Percentiles rank a stretch among this genome's conserved stretches.
Conservation (phyloP, 805 yeast species). For the Saccharomycopsis capsularis region DNA sequence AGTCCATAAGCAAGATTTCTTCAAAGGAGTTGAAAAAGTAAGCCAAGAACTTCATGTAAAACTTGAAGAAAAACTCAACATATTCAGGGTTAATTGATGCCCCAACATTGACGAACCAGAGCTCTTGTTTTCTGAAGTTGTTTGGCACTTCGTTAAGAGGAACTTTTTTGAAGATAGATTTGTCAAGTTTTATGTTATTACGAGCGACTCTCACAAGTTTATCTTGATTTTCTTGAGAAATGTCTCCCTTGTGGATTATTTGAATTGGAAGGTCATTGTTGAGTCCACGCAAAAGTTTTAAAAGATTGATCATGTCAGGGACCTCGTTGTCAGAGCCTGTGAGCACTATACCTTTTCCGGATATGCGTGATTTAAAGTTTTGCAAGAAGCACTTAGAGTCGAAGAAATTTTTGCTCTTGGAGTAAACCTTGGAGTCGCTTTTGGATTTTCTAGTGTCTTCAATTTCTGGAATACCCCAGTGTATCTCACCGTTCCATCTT, state of each 20-base stretch:
- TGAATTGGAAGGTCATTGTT: slow-evolving; percentile 35
- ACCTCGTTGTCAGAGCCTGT: slow-evolving; percentile 31
- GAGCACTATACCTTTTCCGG: slow-evolving; percentile 35
- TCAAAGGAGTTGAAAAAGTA: slow-evolving; percentile 59
- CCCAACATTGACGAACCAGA: slow-evolving; percentile 35
- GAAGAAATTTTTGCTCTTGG: slow-evolving; percentile 10
- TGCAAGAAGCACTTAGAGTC: slow-evolving; percentile 16
- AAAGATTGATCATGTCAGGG: slow-evolving; percentile 29
- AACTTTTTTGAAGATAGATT: slow-evolving; percentile 23
- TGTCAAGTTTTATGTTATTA: slow-evolving; percentile 18
- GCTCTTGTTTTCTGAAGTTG: slow-evolving; percentile 29
- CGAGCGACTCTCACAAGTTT: slow-evolving; percentile 32
- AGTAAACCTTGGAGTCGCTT: slow-evolving; percentile 11
- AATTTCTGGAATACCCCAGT: slow-evolving; percentile 31
- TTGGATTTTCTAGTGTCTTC: slow-evolving; percentile 17
- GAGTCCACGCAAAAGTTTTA: slow-evolving; percentile 37
- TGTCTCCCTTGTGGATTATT: slow-evolving; percentile 34
- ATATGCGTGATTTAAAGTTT: slow-evolving; percentile 27
- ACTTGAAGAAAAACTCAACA: slow-evolving; percentile 29
- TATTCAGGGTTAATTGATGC: slow-evolving; percentile 23
- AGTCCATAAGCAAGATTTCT: slow-evolving; percentile 62
- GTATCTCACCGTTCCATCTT: slow-evolving; percentile 31
- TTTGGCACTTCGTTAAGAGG: slow-evolving; percentile 22
- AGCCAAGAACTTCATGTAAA: slow-evolving; percentile 43
- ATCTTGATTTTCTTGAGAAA: slow-evolving; percentile 30